Conservation (phyloP, 2,329 filamentous ascomycete genomes). For the Didymella glomerata region DNA sequence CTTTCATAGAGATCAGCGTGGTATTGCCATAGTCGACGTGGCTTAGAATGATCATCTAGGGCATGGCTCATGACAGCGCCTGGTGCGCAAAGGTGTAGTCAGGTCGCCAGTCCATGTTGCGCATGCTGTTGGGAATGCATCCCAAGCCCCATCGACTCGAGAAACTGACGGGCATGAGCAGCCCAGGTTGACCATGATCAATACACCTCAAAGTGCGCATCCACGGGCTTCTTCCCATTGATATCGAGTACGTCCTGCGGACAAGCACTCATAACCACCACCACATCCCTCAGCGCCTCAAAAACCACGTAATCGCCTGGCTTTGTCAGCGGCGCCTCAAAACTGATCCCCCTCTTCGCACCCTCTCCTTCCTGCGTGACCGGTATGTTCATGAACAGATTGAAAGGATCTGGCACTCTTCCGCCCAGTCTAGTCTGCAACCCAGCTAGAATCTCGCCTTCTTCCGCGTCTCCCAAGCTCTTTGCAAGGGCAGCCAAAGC, state of each 20-base stretch:
- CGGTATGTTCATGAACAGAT: constrained; percentile 58
- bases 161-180: too few relatives aligned
- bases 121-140: too few relatives aligned
- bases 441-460: constrained; percentile 29
- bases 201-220: constrained; percentile 53
- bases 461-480: constrained; percentile 19
- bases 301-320: constrained; percentile 56
- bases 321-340: constrained; percentile 53
- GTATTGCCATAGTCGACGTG: too few relatives aligned
- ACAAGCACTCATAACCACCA: constrained; percentile 59
- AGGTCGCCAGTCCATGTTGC: too few relatives aligned
- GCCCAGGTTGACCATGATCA: background rate
- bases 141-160: too few relatives aligned
- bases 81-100: too few relatives aligned
- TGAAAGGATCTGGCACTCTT: constrained; percentile 47
- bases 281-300: constrained; percentile 55
- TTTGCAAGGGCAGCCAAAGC: constrained; percentile 34
- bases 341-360: constrained; percentile 46
- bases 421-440: constrained; percentile 37
- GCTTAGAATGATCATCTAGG: too few relatives aligned
- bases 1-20: too few relatives aligned
- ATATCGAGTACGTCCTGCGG: constrained; percentile 57
- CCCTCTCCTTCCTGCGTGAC: constrained; percentile 48
- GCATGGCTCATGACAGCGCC: too few relatives aligned
- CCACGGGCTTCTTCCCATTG: constrained; percentile 54